Evolutionary conservation across 2,329 filamentous ascomycete genomes (phyloP), one percentile per base, ranked within the genome.

Genomic region (Trichoderma koningiopsis): DNA sequence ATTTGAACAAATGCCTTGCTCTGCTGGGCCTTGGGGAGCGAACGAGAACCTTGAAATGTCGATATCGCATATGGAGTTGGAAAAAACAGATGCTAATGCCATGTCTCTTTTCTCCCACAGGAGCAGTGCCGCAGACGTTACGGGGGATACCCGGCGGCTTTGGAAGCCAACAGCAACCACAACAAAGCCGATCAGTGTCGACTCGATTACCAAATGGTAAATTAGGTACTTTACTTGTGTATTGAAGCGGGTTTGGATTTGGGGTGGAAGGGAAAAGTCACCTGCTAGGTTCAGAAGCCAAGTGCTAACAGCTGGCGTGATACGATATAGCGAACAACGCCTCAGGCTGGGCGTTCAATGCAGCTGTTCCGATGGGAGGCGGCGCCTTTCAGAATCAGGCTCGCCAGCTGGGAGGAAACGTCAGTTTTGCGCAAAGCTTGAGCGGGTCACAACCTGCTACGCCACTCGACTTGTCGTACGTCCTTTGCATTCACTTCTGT

Each of bases 381-480:
- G 83, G 83, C 75, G 82, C 82, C 55, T 81, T 88, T 69, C 86
- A 84, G 75, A 87, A 83, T 72, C 81, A 83, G 61, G 78, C 82
- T 67, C 83, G 86, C 75, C 84, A 88, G 80, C 79, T 88, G 75
- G 83, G 85, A 71, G 83, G 87, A 74, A 88, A 86, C 77, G 81
- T 88, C 70, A 91, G 88, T 78, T 91, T 91, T 79, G 88, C 88
- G 60, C 88, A 91, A 77, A 90, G 87, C 76, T 81, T 91, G 75
- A 85, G 85, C 75, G 87, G 87, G 71, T 89, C 88, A 69, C 88
- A 89, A 79, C 85, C 87, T 74, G 82, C 86, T 73, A 88, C 88
- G 72, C 85, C 88, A 53, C 79, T 91, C 70, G 89, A 91, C 77
- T 81, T 87, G 69, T 89, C 88, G 88, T 91, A 87, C 80, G 88